Evolutionary conservation across 2,329 filamentous ascomycete species (phyloP).

Genomic region (Colletotrichum cordylinicola): DNA sequence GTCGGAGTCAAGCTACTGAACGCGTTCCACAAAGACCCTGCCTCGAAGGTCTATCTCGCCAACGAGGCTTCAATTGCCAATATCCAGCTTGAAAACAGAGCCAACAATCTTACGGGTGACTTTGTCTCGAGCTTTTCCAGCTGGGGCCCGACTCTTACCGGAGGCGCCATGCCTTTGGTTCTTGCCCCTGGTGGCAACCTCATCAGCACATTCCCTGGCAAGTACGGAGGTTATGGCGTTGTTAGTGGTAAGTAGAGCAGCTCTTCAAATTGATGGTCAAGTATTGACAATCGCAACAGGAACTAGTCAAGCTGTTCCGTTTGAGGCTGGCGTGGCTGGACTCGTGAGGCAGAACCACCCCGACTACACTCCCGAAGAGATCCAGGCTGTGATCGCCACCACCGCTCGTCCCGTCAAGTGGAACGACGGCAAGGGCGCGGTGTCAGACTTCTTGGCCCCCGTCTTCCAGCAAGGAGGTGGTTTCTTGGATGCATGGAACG

Average conservation of each 20-base stretch:
- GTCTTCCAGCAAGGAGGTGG: conserved; percentile 44
- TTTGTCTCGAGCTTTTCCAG: conserved; percentile 30
- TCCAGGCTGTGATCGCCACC: conserved; percentile 27
- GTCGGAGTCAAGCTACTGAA: not conserved
- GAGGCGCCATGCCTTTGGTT: conserved; percentile 44
- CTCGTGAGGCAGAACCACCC: conserved; percentile 26
- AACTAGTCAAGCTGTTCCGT: conserved; percentile 51
- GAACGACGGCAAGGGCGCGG: conserved; percentile 20
- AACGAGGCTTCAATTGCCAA: not conserved
- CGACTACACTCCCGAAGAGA: conserved; percentile 22
- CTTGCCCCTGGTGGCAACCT: conserved; percentile 45
- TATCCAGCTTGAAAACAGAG: not conserved
- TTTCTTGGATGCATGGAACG: conserved; percentile 40
- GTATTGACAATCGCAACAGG: conserved; percentile 27
- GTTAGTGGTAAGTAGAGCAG: conserved; percentile 25
- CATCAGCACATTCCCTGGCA: conserved; percentile 38
- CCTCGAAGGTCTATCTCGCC: not conserved
- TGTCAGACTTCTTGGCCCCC: conserved; percentile 25
- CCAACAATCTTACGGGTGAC: not conserved
- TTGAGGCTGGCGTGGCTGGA: conserved; percentile 41
- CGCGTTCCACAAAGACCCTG: not conserved
- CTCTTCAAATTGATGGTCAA: too few relatives aligned
- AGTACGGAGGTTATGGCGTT: conserved; percentile 41
- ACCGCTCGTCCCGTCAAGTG: conserved; percentile 26
- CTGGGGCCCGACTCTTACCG: conserved; percentile 48